These are phyloP conservation scores for Teratosphaeria nubilosa DNA, from an alignment of 2,329 filamentous ascomycete genomes.

Conservation along the genomic window DNA sequence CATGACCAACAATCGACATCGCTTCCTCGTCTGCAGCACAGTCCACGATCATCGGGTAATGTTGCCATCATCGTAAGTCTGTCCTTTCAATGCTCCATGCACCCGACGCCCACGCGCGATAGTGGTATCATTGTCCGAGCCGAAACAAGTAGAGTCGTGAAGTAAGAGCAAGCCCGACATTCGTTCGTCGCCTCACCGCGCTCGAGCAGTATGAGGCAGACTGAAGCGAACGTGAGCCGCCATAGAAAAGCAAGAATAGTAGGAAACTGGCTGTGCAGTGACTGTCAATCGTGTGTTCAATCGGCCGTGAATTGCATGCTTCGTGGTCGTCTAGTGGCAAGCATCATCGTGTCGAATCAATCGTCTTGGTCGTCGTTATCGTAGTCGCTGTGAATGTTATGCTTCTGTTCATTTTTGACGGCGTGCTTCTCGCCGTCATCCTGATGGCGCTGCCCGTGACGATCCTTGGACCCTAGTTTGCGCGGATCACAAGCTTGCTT, in stretches of 20 bases:
- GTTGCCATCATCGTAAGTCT: not conserved
- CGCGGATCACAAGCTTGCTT: constrained; percentile 89
- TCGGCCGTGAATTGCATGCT: not conserved
- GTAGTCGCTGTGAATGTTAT: not conserved
- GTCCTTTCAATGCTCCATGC: not conserved
- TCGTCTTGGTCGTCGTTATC: not conserved
- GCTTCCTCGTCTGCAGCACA: not conserved
- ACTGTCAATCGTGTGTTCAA: not conserved
- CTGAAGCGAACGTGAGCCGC: not conserved
- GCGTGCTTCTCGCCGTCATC: not conserved
- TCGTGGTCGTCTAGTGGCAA: not conserved
- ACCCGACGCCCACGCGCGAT: not conserved
- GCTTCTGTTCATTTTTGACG: not conserved
- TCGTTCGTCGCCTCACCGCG: not conserved
- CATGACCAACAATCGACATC: not conserved
- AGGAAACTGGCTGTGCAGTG: not conserved
- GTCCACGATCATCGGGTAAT: not conserved
- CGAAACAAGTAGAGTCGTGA: not conserved
- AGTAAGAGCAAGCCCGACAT: not conserved
- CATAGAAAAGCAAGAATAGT: not conserved
- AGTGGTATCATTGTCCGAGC: not conserved
- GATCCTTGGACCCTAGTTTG: constrained; percentile 49
- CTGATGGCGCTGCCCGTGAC: constrained; percentile 1
- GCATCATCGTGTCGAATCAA: not conserved
- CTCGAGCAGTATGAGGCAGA: not conserved